Conservation (phyloP, 345 rosid species). For the Linum trigynum region DNA sequence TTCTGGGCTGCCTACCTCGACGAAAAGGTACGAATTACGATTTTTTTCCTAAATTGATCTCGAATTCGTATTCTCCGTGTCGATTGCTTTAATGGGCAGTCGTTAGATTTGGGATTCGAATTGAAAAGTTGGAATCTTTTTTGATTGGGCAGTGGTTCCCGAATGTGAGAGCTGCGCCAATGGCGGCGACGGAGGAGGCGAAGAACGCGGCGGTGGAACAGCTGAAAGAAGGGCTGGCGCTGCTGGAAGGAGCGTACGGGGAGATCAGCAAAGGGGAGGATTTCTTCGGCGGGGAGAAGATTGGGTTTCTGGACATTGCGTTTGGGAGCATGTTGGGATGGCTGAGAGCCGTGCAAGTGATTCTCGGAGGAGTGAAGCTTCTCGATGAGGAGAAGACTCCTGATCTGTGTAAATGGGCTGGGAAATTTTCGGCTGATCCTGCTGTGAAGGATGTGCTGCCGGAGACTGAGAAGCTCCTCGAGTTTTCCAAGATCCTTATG, state of each 20-base stretch:
- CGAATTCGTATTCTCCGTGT: background rate
- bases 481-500: constrained; percentile 32
- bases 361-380: constrained; percentile 13
- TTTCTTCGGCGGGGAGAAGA: constrained; percentile 2
- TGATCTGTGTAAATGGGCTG: constrained; percentile 42
- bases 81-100: background rate
- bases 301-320: background rate
- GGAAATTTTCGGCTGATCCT: constrained; percentile 37
- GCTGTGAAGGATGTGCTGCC: constrained; percentile 56
- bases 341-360: constrained; percentile 40
- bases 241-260: constrained; percentile 36
- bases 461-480: constrained; percentile 49
- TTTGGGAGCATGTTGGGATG: constrained; percentile 24
- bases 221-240: constrained; percentile 29
- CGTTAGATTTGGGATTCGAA: background rate
- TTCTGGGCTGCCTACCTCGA: constrained; percentile 72
- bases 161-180: constrained; percentile 11
- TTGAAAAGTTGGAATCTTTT: background rate
- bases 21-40: constrained; percentile 35
- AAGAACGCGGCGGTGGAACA: constrained; percentile 25
- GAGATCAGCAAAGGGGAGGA: background rate
- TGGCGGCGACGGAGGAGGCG: constrained; percentile 28
- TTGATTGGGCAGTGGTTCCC: constrained; percentile 40
- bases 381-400: background rate
- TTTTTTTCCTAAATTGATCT: background rate